Evolutionary conservation across 768 basidiomycete genomes (phyloP).

Genomic region (Auriscalpium orientale): DNA sequence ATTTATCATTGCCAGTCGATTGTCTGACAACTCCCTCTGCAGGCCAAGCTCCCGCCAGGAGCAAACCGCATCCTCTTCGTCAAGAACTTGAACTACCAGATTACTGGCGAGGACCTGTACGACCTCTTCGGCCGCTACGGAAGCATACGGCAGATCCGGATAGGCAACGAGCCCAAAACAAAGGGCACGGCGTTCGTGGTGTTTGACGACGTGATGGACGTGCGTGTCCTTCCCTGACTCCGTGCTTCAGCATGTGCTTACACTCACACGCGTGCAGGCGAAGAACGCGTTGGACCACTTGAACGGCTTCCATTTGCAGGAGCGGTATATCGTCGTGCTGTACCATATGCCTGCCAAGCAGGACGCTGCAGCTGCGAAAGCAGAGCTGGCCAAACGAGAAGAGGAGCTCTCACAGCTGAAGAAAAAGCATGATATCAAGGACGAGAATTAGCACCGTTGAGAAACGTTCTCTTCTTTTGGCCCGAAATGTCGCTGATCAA

Average conservation of each 20-base stretch:
- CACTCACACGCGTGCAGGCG: slow-evolving; percentile 43
- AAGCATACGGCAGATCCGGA: slow-evolving; percentile 89
- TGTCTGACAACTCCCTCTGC: background rate
- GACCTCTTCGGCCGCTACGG: slow-evolving; percentile 98
- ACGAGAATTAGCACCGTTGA: slow-evolving; percentile 35
- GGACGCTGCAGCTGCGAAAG: slow-evolving; percentile 87
- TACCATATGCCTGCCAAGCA: slow-evolving; percentile 99
- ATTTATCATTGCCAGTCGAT: background rate
- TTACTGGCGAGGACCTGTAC: slow-evolving; percentile 90
- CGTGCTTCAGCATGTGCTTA: no score
- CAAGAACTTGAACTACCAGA: slow-evolving; percentile 89
- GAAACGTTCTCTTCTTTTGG: no score
- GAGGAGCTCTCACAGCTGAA: slow-evolving; percentile 85
- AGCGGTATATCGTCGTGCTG: slow-evolving; percentile 95
- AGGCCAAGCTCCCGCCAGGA: slow-evolving; percentile 87
- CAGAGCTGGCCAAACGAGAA: slow-evolving; percentile 85
- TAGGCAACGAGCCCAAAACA: slow-evolving; percentile 87
- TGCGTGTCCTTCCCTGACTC: slow-evolving; percentile 29
- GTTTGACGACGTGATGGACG: slow-evolving; percentile 94
- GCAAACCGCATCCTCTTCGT: slow-evolving; percentile 90
- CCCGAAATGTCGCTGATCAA: no score
- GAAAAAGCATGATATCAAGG: slow-evolving; percentile 72
- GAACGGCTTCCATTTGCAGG: slow-evolving; percentile 97
- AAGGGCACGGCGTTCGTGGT: slow-evolving; percentile 97
- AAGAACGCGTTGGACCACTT: slow-evolving; percentile 95